Base-by-base conservation (phyloP, 306 rosid genomes). In the Albizia julibrissin region DNA sequence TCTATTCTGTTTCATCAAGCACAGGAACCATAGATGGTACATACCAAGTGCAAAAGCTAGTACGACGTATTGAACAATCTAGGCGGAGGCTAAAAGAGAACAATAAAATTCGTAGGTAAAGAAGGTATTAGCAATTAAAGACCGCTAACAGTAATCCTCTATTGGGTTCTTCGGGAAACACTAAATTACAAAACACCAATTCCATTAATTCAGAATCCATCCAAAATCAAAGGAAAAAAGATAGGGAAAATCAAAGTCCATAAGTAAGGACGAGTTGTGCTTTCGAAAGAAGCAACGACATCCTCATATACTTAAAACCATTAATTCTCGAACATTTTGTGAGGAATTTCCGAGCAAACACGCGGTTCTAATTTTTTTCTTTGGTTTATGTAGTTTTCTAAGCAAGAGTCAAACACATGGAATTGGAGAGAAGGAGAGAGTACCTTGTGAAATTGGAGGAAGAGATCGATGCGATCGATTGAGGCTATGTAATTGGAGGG, bases 361-460 rank as follows among this genome's bases (percentile, higher is more conserved):
- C 27, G 46, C 18, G 18, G 29, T 78, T 81, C 12, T 24, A 78
- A 3, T 37, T 21, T 58, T 58, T 40, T 73, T 46, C 26, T 21
- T 8, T 61, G 19, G 59, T 12, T 37, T 50, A 18, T 29, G 1
- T 29, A 72, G 19, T 67, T 40, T 42, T 3, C 72, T 19, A 67
- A 26, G n/a, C 26, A 12, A 64, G 26, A 21, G 42, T 7, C 42
- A 52, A 0, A 24, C 12, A 16, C 15, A 13, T 47, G 8, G 15
- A 31, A 4, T 26, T 12, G 46, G 43, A 69, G 65, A 82, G 54
- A 72, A 72, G 46, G 19, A 75, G 61, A 80, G 64, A 69, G 13
- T 78, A 87, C 93, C 94, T 81, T 72, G 42, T 61, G 64, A 33
- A 44, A 70, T 71, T 74, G 42, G 15, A 37, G 65, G 49, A 5